Evolutionary conservation across 352 stramenopile species (phyloP).

Genomic region (Globisporangium alternatum): DNA sequence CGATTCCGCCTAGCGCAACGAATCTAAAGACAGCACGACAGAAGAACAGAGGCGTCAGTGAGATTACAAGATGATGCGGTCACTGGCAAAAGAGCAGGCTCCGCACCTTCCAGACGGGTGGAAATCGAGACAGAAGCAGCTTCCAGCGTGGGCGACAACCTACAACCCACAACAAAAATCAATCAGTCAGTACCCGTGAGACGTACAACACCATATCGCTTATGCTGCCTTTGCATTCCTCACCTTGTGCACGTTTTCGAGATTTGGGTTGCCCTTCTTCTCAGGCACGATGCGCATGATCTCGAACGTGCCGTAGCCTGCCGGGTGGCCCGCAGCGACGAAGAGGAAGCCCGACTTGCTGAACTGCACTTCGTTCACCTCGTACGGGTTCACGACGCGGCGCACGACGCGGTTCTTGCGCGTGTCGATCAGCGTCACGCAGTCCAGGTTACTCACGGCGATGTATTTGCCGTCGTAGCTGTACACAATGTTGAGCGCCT

Average conservation of each 20-base stretch:
- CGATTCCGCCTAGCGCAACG: constrained; percentile 71
- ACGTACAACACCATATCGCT: constrained; percentile 4
- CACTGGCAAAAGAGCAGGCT: neutral
- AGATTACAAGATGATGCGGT: neutral
- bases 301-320: constrained; percentile 78
- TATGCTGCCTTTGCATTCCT: neutral
- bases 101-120: constrained; percentile 65
- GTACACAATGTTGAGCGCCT: constrained; percentile 79
- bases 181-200: constrained; percentile 3
- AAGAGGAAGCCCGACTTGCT: constrained; percentile 77
- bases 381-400: constrained; percentile 77
- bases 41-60: neutral
- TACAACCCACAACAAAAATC: constrained; percentile 13
- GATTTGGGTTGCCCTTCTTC: constrained; percentile 76
- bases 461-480: constrained; percentile 82
- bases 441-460: constrained; percentile 68
- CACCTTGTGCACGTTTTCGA: constrained; percentile 84
- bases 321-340: constrained; percentile 67
- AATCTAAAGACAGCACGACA: constrained; percentile 29
- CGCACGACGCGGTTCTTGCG: constrained; percentile 78
- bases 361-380: constrained; percentile 84
- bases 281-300: constrained; percentile 78
- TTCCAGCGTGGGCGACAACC: constrained; percentile 75
- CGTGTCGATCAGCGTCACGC: constrained; percentile 79
- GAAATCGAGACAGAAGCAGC: constrained; percentile 79